Evolutionary conservation across 176 grass and related monocot species (phyloP).

Genomic region (Coix lacrymajobi): DNA sequence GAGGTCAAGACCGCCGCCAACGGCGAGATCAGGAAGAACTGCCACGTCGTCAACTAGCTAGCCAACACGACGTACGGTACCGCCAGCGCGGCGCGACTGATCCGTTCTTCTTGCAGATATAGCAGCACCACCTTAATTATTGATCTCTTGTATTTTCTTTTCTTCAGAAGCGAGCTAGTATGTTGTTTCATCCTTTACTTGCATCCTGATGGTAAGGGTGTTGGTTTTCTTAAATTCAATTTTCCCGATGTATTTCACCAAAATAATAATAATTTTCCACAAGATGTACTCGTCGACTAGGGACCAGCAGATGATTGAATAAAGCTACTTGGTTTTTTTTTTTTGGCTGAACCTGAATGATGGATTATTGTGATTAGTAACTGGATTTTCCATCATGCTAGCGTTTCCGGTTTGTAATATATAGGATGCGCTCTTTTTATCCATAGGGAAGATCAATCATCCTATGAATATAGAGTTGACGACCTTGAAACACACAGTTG

Average conservation of each 20-base stretch:
- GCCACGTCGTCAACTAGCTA: constrained; percentile 25
- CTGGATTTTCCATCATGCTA: too few species aligned
- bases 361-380: too few species aligned
- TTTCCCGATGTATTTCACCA: not conserved
- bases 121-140: not conserved
- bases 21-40: constrained; percentile 31
- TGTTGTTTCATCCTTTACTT: not conserved
- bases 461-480: too few species aligned
- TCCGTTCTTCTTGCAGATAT: not conserved
- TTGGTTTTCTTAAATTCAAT: not conserved
- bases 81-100: too few species aligned
- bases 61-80: not conserved
- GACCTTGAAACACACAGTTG: too few species aligned
- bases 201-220: not conserved
- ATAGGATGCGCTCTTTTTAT: too few species aligned
- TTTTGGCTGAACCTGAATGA: too few species aligned
- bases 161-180: not conserved
- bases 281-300: not conserved
- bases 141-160: not conserved
- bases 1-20: constrained; percentile 18
- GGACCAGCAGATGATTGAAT: too few species aligned
- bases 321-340: too few species aligned
- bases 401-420: too few species aligned
- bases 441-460: too few species aligned
- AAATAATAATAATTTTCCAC: not conserved